Evolutionary conservation across 352 stramenopile species (phyloP).

Genomic region (Phytophthora brassicae): DNA sequence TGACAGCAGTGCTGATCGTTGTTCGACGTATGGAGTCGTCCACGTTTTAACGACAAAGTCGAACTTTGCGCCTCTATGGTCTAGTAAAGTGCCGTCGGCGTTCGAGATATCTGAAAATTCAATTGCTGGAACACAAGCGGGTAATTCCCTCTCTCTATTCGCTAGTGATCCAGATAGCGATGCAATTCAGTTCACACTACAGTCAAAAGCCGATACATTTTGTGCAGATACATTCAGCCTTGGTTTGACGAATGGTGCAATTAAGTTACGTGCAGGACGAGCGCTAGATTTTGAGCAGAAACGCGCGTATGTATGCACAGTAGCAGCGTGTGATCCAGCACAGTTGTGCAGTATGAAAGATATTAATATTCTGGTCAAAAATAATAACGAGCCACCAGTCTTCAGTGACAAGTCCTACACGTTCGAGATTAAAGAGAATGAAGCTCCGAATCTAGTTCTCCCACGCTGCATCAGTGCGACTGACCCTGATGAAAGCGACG

Average conservation of each 20-base stretch:
- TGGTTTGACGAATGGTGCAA: constrained; percentile 19
- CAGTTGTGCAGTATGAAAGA: constrained; percentile 53
- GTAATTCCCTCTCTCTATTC: constrained; percentile 23
- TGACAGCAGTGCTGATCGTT: constrained; percentile 38
- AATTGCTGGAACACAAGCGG: constrained; percentile 26
- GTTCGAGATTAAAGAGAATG: constrained; percentile 49
- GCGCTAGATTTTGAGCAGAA: constrained; percentile 46
- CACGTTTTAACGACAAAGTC: constrained; percentile 43
- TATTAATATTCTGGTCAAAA: constrained; percentile 40
- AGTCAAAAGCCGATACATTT: constrained; percentile 50
- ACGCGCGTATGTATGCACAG: constrained; percentile 45
- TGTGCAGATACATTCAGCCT: constrained; percentile 58
- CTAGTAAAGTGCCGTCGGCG: constrained; percentile 16
- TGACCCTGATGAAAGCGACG: constrained; percentile 52
- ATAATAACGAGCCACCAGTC: constrained; percentile 54
- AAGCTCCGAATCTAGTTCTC: constrained; percentile 1
- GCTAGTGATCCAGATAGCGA: constrained; percentile 47
- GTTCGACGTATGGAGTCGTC: constrained; percentile 22
- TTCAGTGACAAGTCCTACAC: constrained; percentile 35
- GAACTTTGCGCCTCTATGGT: constrained; percentile 59
- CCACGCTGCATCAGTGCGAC: constrained; percentile 42
- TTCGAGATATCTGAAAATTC: constrained; percentile 54
- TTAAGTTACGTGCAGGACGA: constrained; percentile 32
- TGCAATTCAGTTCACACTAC: constrained; percentile 44
- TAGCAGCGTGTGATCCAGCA: constrained; percentile 49